Conservation (phyloP, 1,284 basidiomycete genomes). For the Boletellus sp. region DNA sequence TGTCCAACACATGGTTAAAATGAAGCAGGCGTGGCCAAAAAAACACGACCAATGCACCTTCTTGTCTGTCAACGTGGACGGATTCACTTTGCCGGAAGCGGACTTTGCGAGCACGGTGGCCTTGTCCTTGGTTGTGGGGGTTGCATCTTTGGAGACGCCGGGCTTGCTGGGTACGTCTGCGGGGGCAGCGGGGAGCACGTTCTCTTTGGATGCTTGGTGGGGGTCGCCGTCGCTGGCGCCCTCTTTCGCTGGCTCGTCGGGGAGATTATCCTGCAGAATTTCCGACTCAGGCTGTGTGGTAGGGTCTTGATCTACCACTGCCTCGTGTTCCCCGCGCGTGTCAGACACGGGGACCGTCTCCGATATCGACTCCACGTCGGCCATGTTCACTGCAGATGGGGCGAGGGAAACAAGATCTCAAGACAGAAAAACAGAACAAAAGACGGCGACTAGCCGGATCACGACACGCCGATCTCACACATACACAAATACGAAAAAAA, state of each 20-base stretch:
- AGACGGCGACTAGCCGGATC: neutral
- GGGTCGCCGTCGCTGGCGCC: slow-evolving; percentile 10
- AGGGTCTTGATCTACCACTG: slow-evolving; percentile 34
- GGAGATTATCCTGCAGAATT: slow-evolving; percentile 22
- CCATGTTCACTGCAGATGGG: slow-evolving; percentile 40
- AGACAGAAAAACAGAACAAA: slow-evolving; percentile 13
- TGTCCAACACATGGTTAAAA: slow-evolving; percentile 35
- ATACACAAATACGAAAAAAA: slow-evolving; percentile 7
- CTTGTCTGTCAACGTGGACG: slow-evolving; percentile 56
- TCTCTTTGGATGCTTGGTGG: slow-evolving; percentile 12
- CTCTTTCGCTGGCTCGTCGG: slow-evolving; percentile 13
- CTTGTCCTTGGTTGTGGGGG: slow-evolving; percentile 41
- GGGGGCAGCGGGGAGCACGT: slow-evolving; percentile 14
- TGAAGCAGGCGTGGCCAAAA: slow-evolving; percentile 21
- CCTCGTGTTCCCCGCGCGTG: slow-evolving; percentile 53
- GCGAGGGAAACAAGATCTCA: slow-evolving; percentile 19
- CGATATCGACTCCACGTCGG: slow-evolving; percentile 38
- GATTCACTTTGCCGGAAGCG: slow-evolving; percentile 26
- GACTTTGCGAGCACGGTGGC: slow-evolving; percentile 22
- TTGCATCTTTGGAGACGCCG: slow-evolving; percentile 25
- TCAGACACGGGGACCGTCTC: slow-evolving; percentile 25
- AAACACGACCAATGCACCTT: slow-evolving; percentile 47
- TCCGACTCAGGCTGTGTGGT: slow-evolving; percentile 26
- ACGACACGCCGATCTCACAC: neutral
- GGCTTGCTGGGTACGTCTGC: slow-evolving; percentile 24